Conservation (phyloP, 2,329 filamentous ascomycete species). For the Fusarium heterosporum region DNA sequence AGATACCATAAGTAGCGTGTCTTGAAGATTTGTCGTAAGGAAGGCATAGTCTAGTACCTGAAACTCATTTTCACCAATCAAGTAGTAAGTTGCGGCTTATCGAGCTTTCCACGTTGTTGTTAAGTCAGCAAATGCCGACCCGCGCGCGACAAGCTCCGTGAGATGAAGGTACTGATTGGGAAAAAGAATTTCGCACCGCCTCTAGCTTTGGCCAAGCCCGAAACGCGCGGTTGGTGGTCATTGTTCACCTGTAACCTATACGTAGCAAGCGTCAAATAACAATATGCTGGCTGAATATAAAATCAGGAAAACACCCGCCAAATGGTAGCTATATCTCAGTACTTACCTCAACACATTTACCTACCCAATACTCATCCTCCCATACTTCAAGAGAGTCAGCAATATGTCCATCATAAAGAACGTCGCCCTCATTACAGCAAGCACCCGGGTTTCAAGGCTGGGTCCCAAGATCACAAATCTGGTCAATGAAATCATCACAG, state of each 20-base stretch:
- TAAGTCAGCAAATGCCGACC: not conserved
- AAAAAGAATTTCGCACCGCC: not conserved
- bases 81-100: not conserved
- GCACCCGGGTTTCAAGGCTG: conserved; percentile 22
- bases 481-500: conserved; percentile 20
- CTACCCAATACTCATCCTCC: too few relatives aligned
- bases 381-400: not conserved
- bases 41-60: too few relatives aligned
- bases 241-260: not conserved
- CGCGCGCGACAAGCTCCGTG: not conserved
- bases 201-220: rapidly evolving
- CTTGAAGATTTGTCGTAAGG: too few relatives aligned
- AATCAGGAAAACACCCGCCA: not conserved
- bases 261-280: not conserved
- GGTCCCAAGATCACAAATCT: conserved; percentile 14
- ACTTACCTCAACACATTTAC: not conserved
- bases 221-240: not conserved
- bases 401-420: conserved; percentile 14
- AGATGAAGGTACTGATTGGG: not conserved
- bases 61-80: not conserved
- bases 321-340: not conserved
- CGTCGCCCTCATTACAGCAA: conserved; percentile 27
- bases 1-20: too few relatives aligned
- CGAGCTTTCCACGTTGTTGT: not conserved
- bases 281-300: not conserved